A percentile compares a stretch with the other conserved stretches of the same genome.
Conservation (phyloP, 2,329 filamentous ascomycete genomes). For the Fusarium avenaceum region DNA sequence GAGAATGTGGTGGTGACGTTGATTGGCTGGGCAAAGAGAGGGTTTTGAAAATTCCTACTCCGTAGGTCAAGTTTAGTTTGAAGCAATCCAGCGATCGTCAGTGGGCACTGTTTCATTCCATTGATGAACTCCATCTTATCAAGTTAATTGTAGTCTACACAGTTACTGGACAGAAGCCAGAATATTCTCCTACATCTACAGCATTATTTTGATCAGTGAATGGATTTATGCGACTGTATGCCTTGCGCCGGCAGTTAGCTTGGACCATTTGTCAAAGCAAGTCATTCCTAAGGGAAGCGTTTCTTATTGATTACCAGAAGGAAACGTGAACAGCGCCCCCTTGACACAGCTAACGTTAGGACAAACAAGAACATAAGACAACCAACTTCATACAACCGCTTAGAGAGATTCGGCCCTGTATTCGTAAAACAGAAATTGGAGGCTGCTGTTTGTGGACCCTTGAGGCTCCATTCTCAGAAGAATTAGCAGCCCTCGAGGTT, state of each 20-base stretch:
- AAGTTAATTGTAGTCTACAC: background rate
- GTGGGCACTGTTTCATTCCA: conserved; percentile 24
- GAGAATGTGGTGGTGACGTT: conserved; percentile 26
- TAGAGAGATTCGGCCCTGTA: background rate
- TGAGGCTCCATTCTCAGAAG: conserved; percentile 22
- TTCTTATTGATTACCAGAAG: conserved; percentile 14
- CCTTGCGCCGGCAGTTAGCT: background rate
- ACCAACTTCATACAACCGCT: background rate
- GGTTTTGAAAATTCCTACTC: conserved; percentile 38
- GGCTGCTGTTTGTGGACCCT: conserved; percentile 26
- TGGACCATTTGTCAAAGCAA: background rate
- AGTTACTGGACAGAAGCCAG: background rate
- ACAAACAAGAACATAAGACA: background rate
- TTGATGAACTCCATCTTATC: background rate
- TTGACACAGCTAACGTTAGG: background rate
- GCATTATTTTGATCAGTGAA: background rate
- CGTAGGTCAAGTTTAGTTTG: conserved; percentile 14
- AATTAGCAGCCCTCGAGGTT: background rate
- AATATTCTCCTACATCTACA: background rate
- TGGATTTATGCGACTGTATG: background rate
- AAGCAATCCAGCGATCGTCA: conserved; percentile 33
- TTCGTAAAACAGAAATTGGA: conserved; percentile 17
- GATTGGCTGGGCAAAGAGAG: conserved; percentile 32
- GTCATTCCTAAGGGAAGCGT: background rate
- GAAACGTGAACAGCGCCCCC: conserved; percentile 7